Evolutionary conservation across 148 eudicot species (phyloP).

Genomic region (Rhododendron ferrugineum): DNA sequence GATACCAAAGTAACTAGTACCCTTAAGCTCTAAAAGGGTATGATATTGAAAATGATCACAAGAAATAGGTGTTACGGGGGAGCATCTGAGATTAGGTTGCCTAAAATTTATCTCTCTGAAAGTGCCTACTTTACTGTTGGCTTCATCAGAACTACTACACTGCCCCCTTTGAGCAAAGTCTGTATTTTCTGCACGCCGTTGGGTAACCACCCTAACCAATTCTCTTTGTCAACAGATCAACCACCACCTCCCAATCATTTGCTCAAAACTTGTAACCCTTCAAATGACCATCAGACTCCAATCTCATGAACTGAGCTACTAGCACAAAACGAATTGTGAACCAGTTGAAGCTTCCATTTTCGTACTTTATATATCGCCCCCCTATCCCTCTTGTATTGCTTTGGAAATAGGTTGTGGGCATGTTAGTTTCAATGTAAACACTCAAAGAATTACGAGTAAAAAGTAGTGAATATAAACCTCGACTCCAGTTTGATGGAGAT

Average conservation of each 20-base stretch:
- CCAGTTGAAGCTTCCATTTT: conserved; percentile 10
- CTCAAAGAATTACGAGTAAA: not conserved
- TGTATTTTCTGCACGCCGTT: conserved; percentile 23
- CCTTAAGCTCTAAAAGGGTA: not conserved
- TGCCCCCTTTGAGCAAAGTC: conserved; percentile 22
- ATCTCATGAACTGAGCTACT: conserved; percentile 23
- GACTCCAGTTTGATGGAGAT: conserved; percentile 16
- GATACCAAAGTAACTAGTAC: conserved; percentile 9
- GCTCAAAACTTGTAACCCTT: conserved; percentile 18
- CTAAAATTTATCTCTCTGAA: conserved; percentile 5
- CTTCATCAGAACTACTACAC: conserved; percentile 22
- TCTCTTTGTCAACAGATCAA: conserved; percentile 7
- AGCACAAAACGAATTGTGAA: conserved; percentile 4
- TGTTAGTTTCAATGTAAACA: conserved; percentile 2
- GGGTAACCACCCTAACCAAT: conserved; percentile 22
- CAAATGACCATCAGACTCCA: conserved; percentile 26
- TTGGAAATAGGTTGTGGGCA: conserved; percentile 9
- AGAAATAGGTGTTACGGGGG: not conserved
- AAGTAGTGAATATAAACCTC: conserved; percentile 4
- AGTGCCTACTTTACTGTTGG: not conserved
- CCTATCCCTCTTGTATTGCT: not conserved
- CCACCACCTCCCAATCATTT: conserved; percentile 8
- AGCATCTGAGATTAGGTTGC: conserved; percentile 27
- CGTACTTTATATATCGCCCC: not conserved
- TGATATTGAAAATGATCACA: too few species aligned